Base-by-base conservation (phyloP, 2,329 filamentous ascomycete genomes). In the Fusarium dimerum region DNA sequence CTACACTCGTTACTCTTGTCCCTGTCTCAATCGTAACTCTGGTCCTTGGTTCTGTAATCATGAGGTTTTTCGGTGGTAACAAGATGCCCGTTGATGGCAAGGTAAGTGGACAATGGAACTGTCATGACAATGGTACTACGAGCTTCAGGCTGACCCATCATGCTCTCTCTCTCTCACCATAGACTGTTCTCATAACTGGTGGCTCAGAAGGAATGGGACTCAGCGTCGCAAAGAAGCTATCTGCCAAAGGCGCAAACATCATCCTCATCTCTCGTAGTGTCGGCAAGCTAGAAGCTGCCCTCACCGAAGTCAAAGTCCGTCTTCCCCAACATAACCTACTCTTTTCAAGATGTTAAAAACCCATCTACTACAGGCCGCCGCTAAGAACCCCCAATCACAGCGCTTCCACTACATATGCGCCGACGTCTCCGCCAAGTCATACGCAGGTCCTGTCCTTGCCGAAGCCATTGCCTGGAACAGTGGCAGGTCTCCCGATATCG, bases 201-300 rank as follows among this genome's bases (percentile, higher is more conserved):
- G 92, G 87, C 32, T 97, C 94, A 1, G 90, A 97, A 68, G 94
- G 94, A 52, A 90, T 97, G 88, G 94, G 94, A 54, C 85, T 86
- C 62, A 84, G 85, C 47, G 83, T 87, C 17, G 92, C 87, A 6
- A 80, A 84, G 47, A 80, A 92, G 60, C 83, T 99, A 42, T 82
- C 93, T 3, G 77, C 82, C 45, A 92, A 92, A 71, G 94, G 94
- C 43, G 93, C 94, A 54, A 90, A 92, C 71, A 71, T 99, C 50
- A 84, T 96, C 57, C 85, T 97, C 59, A 87, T 97, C 46, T 87
- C 93, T 13, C 88, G 94, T 49, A 90, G 87, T 60, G 77, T 83
- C 12, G 75, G 75, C 52, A 95, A 93, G 70, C 88, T 99, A 20
- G 78, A 90, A 60, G 77, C 78, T 38, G 87, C 90, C 3, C 68